phyloP scores from a whole-genome alignment of 495 filamentous ascomycete species.

The Penicillium riverlandense region DNA sequence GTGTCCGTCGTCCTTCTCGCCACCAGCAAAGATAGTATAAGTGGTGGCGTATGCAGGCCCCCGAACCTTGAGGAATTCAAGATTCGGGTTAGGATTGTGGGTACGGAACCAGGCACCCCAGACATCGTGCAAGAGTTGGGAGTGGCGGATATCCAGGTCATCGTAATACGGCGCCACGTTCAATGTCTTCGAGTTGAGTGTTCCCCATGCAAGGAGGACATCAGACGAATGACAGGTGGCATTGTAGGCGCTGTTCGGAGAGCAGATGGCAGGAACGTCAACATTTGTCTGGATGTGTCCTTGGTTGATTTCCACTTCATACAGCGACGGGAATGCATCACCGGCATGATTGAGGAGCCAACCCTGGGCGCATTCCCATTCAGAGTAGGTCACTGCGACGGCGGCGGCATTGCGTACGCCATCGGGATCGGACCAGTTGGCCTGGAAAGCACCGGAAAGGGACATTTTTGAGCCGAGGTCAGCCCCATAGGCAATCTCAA shows the following conservation, averaged over 20 bases:
- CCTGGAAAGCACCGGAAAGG: constrained; percentile 5
- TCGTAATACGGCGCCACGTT: constrained; percentile 19
- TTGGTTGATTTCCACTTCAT: constrained; percentile 13
- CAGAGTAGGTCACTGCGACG: constrained; percentile 13
- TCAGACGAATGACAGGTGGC: constrained; percentile 24
- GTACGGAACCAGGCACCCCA: constrained; percentile 18
- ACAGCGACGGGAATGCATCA: constrained; percentile 13
- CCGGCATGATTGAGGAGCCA: constrained; percentile 14
- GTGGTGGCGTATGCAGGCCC: constrained; percentile 19
- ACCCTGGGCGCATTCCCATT: constrained; percentile 22
- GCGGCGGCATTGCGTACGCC: constrained; percentile 11
- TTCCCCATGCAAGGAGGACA: constrained; percentile 23
- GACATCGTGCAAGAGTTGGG: constrained; percentile 23
- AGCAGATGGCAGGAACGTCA: constrained; percentile 16
- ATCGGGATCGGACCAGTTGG: constrained; percentile 12
- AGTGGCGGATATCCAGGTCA: constrained; percentile 11
- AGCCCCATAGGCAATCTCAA: constrained; percentile 8
- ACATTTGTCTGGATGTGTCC: constrained; percentile 18
- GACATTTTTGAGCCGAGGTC: constrained; percentile 12
- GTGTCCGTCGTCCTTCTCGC: background rate
- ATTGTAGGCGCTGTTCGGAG: constrained; percentile 20
- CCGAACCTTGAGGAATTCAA: constrained; percentile 3
- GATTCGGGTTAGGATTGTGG: constrained; percentile 17
- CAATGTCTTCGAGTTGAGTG: constrained; percentile 21
- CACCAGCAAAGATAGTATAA: background rate